A percentile compares a stretch with the other conserved stretches of the same genome.
Evolutionary conservation across 2,329 filamentous ascomycete species (phyloP).

Genomic region (Madurella mycetomatis): DNA sequence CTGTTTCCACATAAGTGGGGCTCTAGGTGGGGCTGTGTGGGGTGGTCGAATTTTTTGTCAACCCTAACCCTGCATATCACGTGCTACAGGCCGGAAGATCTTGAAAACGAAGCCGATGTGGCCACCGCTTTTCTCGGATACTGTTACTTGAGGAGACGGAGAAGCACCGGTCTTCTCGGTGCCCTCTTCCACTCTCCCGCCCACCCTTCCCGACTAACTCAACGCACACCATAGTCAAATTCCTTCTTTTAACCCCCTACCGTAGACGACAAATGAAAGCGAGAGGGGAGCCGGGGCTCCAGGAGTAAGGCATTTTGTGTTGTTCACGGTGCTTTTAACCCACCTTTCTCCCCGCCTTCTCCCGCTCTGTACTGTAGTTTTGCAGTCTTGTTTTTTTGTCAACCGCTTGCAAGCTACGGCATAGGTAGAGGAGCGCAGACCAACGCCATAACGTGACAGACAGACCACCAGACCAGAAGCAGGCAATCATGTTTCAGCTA

Average conservation of each 20-base stretch:
- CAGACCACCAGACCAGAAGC: too few relatives aligned
- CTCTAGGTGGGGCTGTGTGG: not conserved
- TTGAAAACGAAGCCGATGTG: conserved; percentile 10
- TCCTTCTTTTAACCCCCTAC: conserved; percentile 5
- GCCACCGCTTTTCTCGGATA: conserved; percentile 15
- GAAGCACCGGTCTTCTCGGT: conserved; percentile 14
- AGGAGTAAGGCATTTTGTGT: not conserved
- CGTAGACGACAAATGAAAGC: conserved; percentile 3
- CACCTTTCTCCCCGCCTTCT: not conserved
- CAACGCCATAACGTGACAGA: too few relatives aligned
- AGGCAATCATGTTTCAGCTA: too few relatives aligned
- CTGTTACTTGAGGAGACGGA: conserved; percentile 15
- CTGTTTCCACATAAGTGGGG: conserved; percentile 3
- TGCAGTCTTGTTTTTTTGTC: not conserved
- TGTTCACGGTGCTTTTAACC: not conserved
- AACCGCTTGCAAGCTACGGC: too few relatives aligned
- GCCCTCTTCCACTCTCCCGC: conserved; percentile 2
- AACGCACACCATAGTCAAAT: conserved; percentile 1
- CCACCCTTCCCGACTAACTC: not conserved
- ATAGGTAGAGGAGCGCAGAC: too few relatives aligned
- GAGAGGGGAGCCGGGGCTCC: conserved; percentile 2
- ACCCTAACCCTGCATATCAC: conserved; percentile 1
- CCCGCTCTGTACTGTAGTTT: not conserved
- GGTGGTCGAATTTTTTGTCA: not conserved
- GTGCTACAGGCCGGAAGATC: too few relatives aligned